These are phyloP conservation scores for Boletus semigastroideus DNA, from an alignment of 1,284 basidiomycete genomes.

Conservation along the genomic window DNA sequence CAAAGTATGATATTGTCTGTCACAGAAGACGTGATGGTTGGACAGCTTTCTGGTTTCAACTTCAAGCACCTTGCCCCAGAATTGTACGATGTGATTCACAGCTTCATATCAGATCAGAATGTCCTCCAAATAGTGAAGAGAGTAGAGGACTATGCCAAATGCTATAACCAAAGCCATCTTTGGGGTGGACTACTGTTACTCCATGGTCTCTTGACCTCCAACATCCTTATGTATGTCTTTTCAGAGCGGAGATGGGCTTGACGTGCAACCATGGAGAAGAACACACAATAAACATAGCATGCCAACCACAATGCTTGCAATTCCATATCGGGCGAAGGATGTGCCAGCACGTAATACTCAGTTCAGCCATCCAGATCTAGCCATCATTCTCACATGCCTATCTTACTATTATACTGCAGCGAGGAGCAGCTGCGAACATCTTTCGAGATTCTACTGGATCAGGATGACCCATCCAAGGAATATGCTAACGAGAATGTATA, in stretches of 20 bases:
- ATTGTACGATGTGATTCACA: background rate
- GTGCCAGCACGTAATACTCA: background rate
- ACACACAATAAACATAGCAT: slow-evolving; percentile 2
- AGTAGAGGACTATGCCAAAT: background rate
- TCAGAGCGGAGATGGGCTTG: no score
- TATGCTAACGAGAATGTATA: no score
- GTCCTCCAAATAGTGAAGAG: background rate
- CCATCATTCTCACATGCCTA: background rate
- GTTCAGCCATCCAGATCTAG: background rate
- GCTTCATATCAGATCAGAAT: background rate
- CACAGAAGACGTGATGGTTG: background rate
- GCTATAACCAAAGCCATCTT: background rate
- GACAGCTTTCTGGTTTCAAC: background rate
- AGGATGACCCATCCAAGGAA: no score
- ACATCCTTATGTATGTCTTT: background rate
- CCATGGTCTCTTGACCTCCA: background rate
- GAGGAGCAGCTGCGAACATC: background rate
- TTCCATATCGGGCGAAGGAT: slow-evolving; percentile 1
- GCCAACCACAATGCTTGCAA: slow-evolving; percentile 2
- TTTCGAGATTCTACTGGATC: no score
- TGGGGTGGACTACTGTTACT: background rate
- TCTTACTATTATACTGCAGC: background rate
- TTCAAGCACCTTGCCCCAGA: background rate
- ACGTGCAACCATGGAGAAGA: no score
- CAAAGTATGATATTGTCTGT: background rate